Base-by-base conservation (phyloP, 2,329 filamentous ascomycete species). In the Hymenoscyphus scutula region DNA sequence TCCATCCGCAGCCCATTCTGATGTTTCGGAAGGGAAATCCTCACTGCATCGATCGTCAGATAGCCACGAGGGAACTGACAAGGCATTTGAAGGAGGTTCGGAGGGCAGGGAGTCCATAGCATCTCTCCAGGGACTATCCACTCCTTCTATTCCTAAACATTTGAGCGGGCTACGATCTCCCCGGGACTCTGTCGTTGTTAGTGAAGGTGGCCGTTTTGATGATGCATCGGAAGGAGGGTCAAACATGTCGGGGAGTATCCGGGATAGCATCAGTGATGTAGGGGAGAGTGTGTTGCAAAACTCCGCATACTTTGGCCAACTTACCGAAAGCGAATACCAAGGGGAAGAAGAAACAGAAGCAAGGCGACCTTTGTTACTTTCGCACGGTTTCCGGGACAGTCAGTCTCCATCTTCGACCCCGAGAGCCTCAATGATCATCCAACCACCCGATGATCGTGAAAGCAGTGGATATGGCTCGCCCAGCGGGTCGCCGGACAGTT, bases 1-100 rank as follows among this genome's bases (percentile, higher is more conserved):
- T 1, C 86, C 88, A 1, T 75, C 77, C 5, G 78, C 80, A 62
- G 79, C 79, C 4, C 77, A 76, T 56, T 84, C 83, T 6, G 68
- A 72, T 56, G 74, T 80, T 5, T 72, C 76, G 8, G 68, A 76
- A 27, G 70, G 73, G 32, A 74, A 68, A 45, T 72, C 69, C 19
- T 67, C 66, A 23, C 68, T 70, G 13, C 63, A 71, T 2, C 67
- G 65, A 53, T 58, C 67, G 70, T 68, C 60, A 64, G 74, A 37
- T 53, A 84, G 29, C 69, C 81, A 17, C 68, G 71, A 57, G 73
- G 76, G 64, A 68, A 57, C 57, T 11, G 23, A 61, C 10, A 61
- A 53, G 48, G 25, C 57, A 27, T 65, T 58, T 57, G 66, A 70
- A 62, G 64, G 61, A 5, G 54, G 59, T 51, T 63, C 58, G 17